A percentile compares a stretch with the other conserved stretches of the same genome.
These are phyloP conservation scores for Kwoniella sp. DNA, from an alignment of 768 basidiomycete species.

Conservation along the genomic window DNA sequence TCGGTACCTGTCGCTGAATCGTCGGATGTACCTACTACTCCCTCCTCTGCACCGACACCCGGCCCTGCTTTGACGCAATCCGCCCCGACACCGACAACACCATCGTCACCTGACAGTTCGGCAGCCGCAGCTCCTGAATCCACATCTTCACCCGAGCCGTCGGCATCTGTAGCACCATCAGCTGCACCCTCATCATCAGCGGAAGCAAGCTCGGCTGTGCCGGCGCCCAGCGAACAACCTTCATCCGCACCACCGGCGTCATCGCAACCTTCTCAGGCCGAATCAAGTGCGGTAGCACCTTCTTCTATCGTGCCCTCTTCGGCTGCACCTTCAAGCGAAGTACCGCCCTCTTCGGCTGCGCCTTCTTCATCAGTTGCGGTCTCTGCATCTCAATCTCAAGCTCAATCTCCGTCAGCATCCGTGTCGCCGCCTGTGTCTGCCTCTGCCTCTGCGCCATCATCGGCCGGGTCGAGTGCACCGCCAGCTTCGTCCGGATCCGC, in stretches of 20 bases:
- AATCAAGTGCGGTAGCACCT: not conserved
- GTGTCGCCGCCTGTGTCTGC: not conserved
- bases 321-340: not conserved
- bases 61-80: too few relatives aligned
- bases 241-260: not conserved
- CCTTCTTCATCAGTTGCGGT: not conserved
- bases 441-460: not conserved
- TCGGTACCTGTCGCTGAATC: not conserved
- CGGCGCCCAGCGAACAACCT: conserved; percentile 1
- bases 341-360: not conserved
- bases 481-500: not conserved
- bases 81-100: not conserved
- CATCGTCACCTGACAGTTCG: not conserved
- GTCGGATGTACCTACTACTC: not conserved
- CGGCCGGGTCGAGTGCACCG: not conserved
- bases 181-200: not conserved
- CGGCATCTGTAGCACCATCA: not conserved
- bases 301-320: conserved; percentile 1
- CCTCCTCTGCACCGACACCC: not conserved
- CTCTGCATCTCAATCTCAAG: not conserved
- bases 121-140: not conserved
- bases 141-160: not conserved
- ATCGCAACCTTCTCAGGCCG: not conserved
- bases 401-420: not conserved
- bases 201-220: conserved; percentile 2